Conservation (phyloP, 768 basidiomycete genomes). For the Mycena crocata region DNA sequence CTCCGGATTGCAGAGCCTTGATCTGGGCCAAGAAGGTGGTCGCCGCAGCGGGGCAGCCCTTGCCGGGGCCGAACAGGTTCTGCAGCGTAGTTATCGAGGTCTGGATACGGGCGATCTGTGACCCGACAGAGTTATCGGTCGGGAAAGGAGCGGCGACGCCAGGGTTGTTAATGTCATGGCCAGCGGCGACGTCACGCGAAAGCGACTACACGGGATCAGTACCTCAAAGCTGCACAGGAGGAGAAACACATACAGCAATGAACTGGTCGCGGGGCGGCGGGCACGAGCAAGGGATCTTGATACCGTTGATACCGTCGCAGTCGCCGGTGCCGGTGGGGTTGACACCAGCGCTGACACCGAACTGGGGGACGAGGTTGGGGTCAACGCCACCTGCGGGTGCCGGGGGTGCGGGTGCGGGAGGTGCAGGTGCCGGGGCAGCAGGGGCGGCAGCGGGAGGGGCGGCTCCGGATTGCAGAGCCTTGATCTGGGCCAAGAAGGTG, state of each 20-base stretch:
- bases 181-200: slow-evolving; percentile 67
- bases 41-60: slow-evolving; percentile 74
- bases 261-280: slow-evolving; percentile 67
- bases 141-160: slow-evolving; percentile 70
- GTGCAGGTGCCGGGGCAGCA: background rate
- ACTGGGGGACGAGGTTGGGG: slow-evolving; percentile 41
- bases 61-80: slow-evolving; percentile 75
- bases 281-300: slow-evolving; percentile 76
- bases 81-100: slow-evolving; percentile 75
- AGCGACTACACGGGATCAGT: slow-evolving; percentile 45
- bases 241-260: slow-evolving; percentile 53
- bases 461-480: background rate
- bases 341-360: slow-evolving; percentile 12
- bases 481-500: background rate
- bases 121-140: slow-evolving; percentile 62
- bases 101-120: slow-evolving; percentile 67
- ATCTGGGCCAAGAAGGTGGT: slow-evolving; percentile 57
- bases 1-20: background rate
- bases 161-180: slow-evolving; percentile 76
- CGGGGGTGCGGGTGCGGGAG: background rate
- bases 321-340: slow-evolving; percentile 11
- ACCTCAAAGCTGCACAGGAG: background rate
- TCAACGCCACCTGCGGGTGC: slow-evolving; percentile 43
- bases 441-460: background rate
- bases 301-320: slow-evolving; percentile 68